These are phyloP conservation scores for Clarkia xantiana DNA, from an alignment of 345 rosid species.

Conservation along the genomic window DNA sequence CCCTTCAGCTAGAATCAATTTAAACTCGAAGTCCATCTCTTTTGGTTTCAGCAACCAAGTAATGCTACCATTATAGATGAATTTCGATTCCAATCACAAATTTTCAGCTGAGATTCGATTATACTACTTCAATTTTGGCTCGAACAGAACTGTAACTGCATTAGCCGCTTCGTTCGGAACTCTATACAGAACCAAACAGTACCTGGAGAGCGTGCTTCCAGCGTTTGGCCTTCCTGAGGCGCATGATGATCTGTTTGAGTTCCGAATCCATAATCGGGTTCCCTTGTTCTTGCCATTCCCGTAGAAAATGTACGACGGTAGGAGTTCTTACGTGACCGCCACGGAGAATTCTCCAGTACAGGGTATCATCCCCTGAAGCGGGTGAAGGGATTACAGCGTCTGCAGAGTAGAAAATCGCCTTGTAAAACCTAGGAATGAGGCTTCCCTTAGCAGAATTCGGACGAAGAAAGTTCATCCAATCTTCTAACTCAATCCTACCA, in stretches of 20 bases:
- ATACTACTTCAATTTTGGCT: too few species aligned
- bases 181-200: not conserved
- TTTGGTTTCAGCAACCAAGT: too few species aligned
- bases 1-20: too few species aligned
- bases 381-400: not conserved
- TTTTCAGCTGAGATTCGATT: too few species aligned
- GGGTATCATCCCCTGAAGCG: constrained; percentile 1
- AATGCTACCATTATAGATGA: too few species aligned
- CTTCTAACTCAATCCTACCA: too few species aligned
- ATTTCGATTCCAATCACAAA: too few species aligned
- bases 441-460: too few species aligned
- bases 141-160: not conserved
- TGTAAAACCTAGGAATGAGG: not conserved
- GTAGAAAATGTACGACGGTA: constrained; percentile 2
- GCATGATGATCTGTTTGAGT: constrained; percentile 7
- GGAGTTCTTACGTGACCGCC: constrained; percentile 9
- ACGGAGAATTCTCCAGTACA: constrained; percentile 8
- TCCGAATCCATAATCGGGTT: not conserved
- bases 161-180: too few species aligned
- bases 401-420: constrained; percentile 5
- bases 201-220: constrained; percentile 14
- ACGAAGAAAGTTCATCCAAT: too few species aligned
- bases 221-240: constrained; percentile 6
- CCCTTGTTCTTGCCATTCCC: constrained; percentile 16
- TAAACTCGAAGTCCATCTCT: not conserved